Evolutionary conservation across 768 basidiomycete genomes (phyloP), one percentile per base, ranked within the genome.

Genomic region (Boletus reticuloceps): DNA sequence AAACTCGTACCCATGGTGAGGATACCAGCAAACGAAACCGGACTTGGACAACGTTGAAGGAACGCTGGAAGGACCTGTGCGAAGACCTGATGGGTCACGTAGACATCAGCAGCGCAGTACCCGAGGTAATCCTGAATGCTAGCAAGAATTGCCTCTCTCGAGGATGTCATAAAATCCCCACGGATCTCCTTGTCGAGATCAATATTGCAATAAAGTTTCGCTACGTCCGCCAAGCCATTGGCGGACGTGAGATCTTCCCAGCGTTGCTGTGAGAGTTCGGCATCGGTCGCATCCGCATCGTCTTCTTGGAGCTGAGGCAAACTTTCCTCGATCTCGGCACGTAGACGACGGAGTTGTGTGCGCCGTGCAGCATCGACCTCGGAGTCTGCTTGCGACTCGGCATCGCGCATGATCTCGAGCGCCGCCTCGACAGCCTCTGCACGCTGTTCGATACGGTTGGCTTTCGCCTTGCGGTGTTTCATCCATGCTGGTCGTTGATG

Each of bases 241-340:
- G 86, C 84, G 4, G 95, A 89, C 0, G 95, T 94, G 31, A 97
- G 77, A 47, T 95, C 91, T 70, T 98, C 91, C 97, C 97, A 99
- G 14, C 86, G 81, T 61, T 86, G 84, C 22, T 74, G 72, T 2
- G 69, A 69, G 13, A 76, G 68, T 12, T 77, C 79, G 3, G 69
- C 75, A 32, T 74, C 77, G 10, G 75, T 76, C 9, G 71, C 74
- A 7, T 79, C 78, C 6, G 61, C 52, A 32, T 74, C 67, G 14
- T 67, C 72, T 42, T 63, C 65, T 53, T 73, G 69, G 39, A 74
- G 69, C 47, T 62, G 70, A 36, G 73, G 72, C 2, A 79, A 59
- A 45, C 73, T 73, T 53, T 80, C 77, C 51, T 75, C 73, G 50
- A 79, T 70, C 20, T 73, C 73, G 14, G 59, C 50, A 41, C 69